Evolutionary conservation across 495 filamentous ascomycete genomes (phyloP), one percentile per base, ranked within the genome.

Genomic region (Penicillium longicatenatum): DNA sequence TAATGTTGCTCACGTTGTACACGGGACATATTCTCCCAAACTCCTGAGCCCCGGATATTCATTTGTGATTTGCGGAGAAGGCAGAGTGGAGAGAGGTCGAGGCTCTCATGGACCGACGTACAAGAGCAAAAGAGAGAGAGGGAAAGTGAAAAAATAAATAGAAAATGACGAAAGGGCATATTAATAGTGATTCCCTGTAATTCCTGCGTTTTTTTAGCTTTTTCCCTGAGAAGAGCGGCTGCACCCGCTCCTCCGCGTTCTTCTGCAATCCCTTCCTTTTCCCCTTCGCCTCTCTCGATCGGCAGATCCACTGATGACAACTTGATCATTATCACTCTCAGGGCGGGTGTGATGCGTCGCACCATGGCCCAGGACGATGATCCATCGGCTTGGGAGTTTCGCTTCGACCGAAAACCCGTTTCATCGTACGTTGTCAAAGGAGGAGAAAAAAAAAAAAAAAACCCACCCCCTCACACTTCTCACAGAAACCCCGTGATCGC

Each of bases 401-500:
- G 65, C 51, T 68, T 58, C 54, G 65, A 68, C 48, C 57, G 59
- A 54, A 69, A 67, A 56, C 63, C 63, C 19, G 61, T 68, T 42
- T 68, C 66, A 2, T 29, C 63, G 66, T 68, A 68, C 17, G 65
- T 57, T 20, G 65, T 57, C 17, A 2, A 46, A 46, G 22, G 22
- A 46, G 11, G 22, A n/a, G n/a, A 22, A 46, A 46, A 21, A 44
- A 44, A 44, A 44, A 44, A 44, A 44, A 44, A 39, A 35, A 17
- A 29, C 6, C 12, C 9, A 10, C 17, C 9, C 11, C 8, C n/a
- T 50, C 26, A 11, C 47, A 29, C 16, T 31, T 31, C 12, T 42
- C 42, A 20, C 46, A 77, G 75, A 9, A 65, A 71, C 31, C 65
- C 70, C 12, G 63, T 67, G 8, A 72, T 76, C 59, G 68, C 69